These are phyloP conservation scores for Melastoma malabathricum DNA, from an alignment of 345 rosid species.

Conservation along the genomic window DNA sequence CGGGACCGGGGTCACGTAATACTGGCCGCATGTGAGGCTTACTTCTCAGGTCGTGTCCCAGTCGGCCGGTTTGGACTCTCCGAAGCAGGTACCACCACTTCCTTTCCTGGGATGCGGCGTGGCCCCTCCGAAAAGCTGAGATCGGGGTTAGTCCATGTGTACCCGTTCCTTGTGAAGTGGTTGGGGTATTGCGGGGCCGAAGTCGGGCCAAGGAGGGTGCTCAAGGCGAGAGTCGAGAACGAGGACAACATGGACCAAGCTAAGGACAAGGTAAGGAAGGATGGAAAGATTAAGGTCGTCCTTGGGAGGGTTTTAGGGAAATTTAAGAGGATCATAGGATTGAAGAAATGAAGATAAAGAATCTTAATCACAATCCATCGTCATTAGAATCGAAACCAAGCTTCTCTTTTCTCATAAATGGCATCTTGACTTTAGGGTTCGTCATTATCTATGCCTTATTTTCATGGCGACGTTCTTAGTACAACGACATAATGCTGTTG, in stretches of 20 bases:
- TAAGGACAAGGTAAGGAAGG: not conserved
- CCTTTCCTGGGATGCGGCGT: too few species aligned
- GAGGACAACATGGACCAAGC: too few species aligned
- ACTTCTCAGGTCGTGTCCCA: slow-evolving; percentile 14
- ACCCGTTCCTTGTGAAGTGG: slow-evolving; percentile 11
- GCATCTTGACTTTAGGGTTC: too few species aligned
- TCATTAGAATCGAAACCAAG: too few species aligned
- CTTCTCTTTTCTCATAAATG: too few species aligned
- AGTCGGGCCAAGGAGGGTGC: slow-evolving; percentile 6
- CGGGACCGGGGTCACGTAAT: slow-evolving; percentile 16
- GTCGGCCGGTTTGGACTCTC: slow-evolving; percentile 26
- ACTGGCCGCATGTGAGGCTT: slow-evolving; percentile 26
- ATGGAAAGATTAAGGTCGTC: slow-evolving; percentile 11
- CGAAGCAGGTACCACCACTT: too few species aligned
- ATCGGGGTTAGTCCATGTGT: slow-evolving; percentile 14
- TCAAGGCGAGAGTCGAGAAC: not conserved
- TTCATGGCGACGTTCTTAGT: too few species aligned
- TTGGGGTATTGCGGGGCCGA: slow-evolving; percentile 20
- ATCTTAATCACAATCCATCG: too few species aligned
- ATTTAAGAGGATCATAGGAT: slow-evolving; percentile 22
- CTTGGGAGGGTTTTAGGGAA: slow-evolving; percentile 10
- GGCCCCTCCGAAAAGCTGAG: slow-evolving; percentile 16
- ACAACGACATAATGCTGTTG: too few species aligned
- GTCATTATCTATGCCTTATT: too few species aligned
- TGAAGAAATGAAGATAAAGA: too few species aligned